These are phyloP conservation scores for Ettlia oleoabundans DNA, from an alignment of 139 green algal species.

Conservation along the genomic window DNA sequence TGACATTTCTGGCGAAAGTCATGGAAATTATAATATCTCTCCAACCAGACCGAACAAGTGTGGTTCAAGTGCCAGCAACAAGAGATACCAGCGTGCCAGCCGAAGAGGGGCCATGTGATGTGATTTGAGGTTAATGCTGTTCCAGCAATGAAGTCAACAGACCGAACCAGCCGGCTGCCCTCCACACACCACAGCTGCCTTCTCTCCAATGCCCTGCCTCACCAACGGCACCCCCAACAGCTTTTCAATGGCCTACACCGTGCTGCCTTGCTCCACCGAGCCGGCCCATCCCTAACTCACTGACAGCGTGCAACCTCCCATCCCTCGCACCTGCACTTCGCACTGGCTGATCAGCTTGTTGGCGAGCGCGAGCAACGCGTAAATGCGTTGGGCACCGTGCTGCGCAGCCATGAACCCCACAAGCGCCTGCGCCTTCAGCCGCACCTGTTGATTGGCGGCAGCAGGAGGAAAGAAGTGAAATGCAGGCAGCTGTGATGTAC, in stretches of 20 bases:
- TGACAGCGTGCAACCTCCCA: not conserved
- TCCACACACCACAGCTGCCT: not conserved
- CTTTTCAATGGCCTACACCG: no score
- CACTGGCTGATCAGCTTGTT: constrained; percentile 68
- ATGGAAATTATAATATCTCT: no score
- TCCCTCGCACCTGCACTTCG: constrained; percentile 54
- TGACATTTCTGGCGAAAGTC: no score
- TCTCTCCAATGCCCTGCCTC: not conserved
- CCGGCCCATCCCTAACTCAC: not conserved
- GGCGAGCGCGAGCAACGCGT: constrained; percentile 65
- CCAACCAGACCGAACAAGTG: not conserved
- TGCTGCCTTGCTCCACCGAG: no score
- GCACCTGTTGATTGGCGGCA: constrained; percentile 42
- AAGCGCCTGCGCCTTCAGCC: constrained; percentile 59
- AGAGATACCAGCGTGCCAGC: no score
- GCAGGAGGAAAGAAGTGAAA: not conserved
- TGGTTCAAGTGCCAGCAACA: not conserved
- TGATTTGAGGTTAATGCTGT: no score
- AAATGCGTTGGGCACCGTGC: constrained; percentile 44
- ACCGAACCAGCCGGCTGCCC: not conserved
- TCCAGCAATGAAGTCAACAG: no score
- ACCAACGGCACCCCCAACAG: no score
- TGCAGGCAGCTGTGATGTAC: not conserved
- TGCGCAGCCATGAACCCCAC: constrained; percentile 50
- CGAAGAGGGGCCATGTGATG: no score